Conservation (phyloP, 176 grass and related monocot genomes). For the Triticum turgidum region DNA sequence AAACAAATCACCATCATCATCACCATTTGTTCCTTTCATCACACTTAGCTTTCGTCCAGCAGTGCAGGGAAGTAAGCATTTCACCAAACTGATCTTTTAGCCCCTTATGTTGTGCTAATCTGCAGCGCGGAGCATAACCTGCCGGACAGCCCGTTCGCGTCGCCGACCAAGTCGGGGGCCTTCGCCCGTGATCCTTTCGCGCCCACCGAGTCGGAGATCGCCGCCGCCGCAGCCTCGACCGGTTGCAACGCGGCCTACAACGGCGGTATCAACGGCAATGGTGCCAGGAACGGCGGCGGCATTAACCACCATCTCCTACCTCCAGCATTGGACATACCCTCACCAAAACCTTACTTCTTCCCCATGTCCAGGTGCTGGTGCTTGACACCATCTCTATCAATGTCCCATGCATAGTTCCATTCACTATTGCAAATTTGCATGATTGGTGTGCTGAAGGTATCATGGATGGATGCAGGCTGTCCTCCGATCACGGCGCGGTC, state of each 20-base stretch:
- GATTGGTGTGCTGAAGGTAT: slow-evolving; percentile 33
- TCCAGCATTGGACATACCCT: slow-evolving; percentile 68
- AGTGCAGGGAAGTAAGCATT: slow-evolving; percentile 22
- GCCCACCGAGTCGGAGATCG: slow-evolving; percentile 21
- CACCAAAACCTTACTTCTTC: slow-evolving; percentile 76
- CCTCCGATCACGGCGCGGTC: slow-evolving; percentile 77
- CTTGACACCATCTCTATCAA: not conserved
- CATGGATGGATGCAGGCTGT: slow-evolving; percentile 56
- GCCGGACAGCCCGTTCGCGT: slow-evolving; percentile 85
- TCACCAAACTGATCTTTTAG: slow-evolving; percentile 44
- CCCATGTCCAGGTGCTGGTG: slow-evolving; percentile 60
- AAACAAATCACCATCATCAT: slow-evolving; percentile 26
- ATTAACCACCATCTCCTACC: slow-evolving; percentile 46
- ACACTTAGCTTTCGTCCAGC: slow-evolving; percentile 51
- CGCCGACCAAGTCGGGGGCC: slow-evolving; percentile 51
- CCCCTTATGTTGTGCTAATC: not conserved
- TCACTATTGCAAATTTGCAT: not conserved
- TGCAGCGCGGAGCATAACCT: slow-evolving; percentile 83
- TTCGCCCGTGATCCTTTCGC: slow-evolving; percentile 44
- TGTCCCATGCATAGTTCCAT: not conserved
- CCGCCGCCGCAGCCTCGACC: not conserved
- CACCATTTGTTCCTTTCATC: slow-evolving; percentile 27
- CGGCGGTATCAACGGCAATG: slow-evolving; percentile 33
- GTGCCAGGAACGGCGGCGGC: slow-evolving; percentile 2
- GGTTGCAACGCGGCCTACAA: not conserved